Evolutionary conservation across 208 protist species (phyloP).

Genomic region (Crithidia bombi): DNA sequence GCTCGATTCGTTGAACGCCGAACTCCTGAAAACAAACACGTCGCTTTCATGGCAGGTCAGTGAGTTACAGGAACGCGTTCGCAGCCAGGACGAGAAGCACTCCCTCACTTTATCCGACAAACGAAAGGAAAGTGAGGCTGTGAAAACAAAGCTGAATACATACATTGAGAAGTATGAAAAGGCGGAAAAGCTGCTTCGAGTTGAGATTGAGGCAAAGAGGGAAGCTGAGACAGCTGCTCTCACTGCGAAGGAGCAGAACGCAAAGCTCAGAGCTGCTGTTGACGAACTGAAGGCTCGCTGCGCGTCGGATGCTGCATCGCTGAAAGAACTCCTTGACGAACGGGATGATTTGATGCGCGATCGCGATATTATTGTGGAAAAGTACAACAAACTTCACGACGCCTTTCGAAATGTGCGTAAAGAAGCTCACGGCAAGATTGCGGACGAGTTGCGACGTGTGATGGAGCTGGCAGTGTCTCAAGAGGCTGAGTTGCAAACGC

Average conservation of each 20-base stretch:
- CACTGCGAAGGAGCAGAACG: slow-evolving; percentile 39
- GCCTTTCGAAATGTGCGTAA: slow-evolving; percentile 56
- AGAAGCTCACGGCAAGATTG: slow-evolving; percentile 44
- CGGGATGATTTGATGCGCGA: slow-evolving; percentile 66
- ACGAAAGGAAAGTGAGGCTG: slow-evolving; percentile 43
- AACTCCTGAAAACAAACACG: slow-evolving; percentile 16
- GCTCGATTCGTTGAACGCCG: slow-evolving; percentile 12
- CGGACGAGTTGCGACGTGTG: slow-evolving; percentile 60
- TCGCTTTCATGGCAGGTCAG: slow-evolving; percentile 8
- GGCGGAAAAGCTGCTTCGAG: slow-evolving; percentile 28
- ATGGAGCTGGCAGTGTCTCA: slow-evolving; percentile 69
- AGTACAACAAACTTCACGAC: slow-evolving; percentile 87
- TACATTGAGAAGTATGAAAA: slow-evolving; percentile 64
- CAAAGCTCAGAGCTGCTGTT: slow-evolving; percentile 47
- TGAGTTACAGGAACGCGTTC: slow-evolving; percentile 36
- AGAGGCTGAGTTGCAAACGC: slow-evolving; percentile 75
- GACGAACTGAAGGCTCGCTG: slow-evolving; percentile 74
- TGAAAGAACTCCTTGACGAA: slow-evolving; percentile 63
- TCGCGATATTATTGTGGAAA: slow-evolving; percentile 73
- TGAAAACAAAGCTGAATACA: slow-evolving; percentile 57
- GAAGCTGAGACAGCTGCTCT: slow-evolving; percentile 31
- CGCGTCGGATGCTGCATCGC: slow-evolving; percentile 49
- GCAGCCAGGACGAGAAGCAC: slow-evolving; percentile 36
- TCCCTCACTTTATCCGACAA: slow-evolving; percentile 45
- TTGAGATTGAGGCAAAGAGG: slow-evolving; percentile 38